Evolutionary conservation across 345 rosid genomes (phyloP).

Genomic region (Rhodamnia argentea): DNA sequence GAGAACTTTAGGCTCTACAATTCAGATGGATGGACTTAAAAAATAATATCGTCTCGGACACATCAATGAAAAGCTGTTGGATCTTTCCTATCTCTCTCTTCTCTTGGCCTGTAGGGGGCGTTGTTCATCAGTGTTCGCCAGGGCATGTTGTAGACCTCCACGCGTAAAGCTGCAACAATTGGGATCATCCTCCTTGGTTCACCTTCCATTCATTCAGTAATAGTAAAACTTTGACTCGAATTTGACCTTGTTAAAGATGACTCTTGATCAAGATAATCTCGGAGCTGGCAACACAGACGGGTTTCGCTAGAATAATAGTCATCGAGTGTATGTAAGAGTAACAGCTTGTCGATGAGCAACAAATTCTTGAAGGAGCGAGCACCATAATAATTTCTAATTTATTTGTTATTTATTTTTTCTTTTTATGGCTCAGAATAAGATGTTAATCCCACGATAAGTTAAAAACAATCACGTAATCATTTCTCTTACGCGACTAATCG

Average conservation of each 20-base stretch:
- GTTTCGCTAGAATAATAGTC: no score
- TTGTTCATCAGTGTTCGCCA: neutral
- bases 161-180: constrained; percentile 3
- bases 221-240: neutral
- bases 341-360: no score
- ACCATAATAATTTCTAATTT: no score
- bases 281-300: neutral
- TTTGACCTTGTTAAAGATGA: neutral
- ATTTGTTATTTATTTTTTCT: no score
- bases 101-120: neutral
- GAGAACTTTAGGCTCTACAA: neutral
- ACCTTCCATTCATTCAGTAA: constrained; percentile 2
- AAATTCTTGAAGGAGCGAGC: no score
- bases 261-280: neutral
- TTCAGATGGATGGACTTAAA: neutral
- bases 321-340: no score
- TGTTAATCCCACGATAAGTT: no score
- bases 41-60: neutral
- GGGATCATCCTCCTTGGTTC: constrained; percentile 8
- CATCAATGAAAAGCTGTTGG: neutral
- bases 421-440: no score
- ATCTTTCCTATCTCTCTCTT: neutral
- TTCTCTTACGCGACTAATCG: neutral
- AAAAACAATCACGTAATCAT: no score
- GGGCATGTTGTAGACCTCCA: neutral